phyloP scores from a whole-genome alignment of 768 basidiomycete genomes.

The Mycena rosella region DNA sequence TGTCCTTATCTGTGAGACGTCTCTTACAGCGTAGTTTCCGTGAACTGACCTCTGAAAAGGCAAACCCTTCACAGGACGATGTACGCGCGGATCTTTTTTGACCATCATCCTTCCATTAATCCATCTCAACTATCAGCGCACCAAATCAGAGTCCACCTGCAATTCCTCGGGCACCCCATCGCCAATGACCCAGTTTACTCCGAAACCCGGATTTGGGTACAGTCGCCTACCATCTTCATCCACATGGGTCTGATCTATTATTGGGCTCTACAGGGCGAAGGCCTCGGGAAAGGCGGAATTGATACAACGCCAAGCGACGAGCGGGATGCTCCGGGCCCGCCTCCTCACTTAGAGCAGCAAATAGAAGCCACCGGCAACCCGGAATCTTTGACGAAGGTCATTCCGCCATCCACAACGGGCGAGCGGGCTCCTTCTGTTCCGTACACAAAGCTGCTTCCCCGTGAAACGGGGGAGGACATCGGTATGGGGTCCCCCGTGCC shows the following conservation, averaged over 20 bases:
- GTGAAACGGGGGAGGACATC: conserved; percentile 89
- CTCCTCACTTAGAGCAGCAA: conserved; percentile 57
- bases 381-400: conserved; percentile 54
- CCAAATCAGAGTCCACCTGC: conserved; percentile 97
- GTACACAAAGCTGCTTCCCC: conserved; percentile 68
- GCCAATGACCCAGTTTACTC: conserved; percentile 97
- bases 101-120: conserved; percentile 23
- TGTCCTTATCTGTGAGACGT: conserved; percentile 80
- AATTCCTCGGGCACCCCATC: conserved; percentile 93
- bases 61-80: conserved; percentile 91
- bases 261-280: conserved; percentile 64
- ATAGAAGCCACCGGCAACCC: conserved; percentile 59
- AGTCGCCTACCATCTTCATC: conserved; percentile 25
- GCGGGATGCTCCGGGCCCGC: conserved; percentile 72
- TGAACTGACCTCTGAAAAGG: conserved; percentile 57
- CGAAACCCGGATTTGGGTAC: conserved; percentile 81
- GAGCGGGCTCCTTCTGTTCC: conserved; percentile 21
- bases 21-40: conserved; percentile 12
- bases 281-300: conserved; percentile 84
- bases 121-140: conserved; percentile 71
- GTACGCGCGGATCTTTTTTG: conserved; percentile 61
- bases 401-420: conserved; percentile 24
- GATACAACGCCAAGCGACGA: conserved; percentile 78
- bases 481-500: conserved; percentile 90
- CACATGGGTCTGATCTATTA: conserved; percentile 16